These are phyloP conservation scores for Gyrodon lividus DNA, from an alignment of 768 basidiomycete genomes.

Conservation along the genomic window DNA sequence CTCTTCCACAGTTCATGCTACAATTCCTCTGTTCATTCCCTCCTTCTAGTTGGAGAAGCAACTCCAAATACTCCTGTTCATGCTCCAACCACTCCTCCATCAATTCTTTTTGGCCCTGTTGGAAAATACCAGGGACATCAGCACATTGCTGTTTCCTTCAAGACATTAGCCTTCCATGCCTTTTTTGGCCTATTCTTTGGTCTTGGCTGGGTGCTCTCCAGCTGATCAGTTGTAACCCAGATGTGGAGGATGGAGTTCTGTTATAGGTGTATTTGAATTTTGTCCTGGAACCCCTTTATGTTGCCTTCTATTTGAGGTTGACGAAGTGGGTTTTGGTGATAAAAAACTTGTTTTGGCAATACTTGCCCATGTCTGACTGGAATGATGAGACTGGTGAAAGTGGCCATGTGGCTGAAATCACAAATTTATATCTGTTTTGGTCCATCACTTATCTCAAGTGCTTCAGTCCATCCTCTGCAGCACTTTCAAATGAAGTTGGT, in stretches of 20 bases:
- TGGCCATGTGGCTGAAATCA: neutral
- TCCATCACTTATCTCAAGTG: too few relatives aligned
- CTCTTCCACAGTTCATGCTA: neutral
- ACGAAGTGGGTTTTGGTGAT: neutral
- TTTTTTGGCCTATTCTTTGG: neutral
- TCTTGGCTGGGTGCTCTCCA: neutral
- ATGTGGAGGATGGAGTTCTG: neutral
- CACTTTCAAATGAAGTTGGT: too few relatives aligned
- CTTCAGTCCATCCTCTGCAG: too few relatives aligned
- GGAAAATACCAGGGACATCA: neutral
- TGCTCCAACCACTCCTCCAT: neutral
- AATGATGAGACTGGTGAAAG: neutral
- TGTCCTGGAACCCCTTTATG: neutral
- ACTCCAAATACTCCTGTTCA: neutral
- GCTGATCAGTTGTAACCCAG: neutral
- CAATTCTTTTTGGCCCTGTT: neutral
- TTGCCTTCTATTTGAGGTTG: neutral
- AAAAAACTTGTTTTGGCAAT: neutral
- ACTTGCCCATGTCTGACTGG: neutral
- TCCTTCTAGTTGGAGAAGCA: neutral
- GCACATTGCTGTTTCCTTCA: neutral
- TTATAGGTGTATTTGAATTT: neutral
- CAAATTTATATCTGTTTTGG: neutral
- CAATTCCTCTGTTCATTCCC: neutral
- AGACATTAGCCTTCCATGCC: too few relatives aligned